These are phyloP conservation scores for Mortierella sp. DNA, from an alignment of 371 early-diverging fungal genomes.

Conservation along the genomic window DNA sequence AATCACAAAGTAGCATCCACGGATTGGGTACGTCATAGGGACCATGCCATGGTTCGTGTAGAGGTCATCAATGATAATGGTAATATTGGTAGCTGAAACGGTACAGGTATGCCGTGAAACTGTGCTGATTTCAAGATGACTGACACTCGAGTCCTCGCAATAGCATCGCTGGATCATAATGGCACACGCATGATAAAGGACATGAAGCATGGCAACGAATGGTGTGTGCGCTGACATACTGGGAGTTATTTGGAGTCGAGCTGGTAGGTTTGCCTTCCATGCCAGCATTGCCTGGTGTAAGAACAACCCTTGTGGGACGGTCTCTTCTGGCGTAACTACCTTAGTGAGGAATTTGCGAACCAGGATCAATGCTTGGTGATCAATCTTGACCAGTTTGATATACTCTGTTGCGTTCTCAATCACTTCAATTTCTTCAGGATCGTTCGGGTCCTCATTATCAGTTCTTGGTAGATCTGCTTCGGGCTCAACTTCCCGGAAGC, in stretches of 20 bases:
- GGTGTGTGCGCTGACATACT: conserved; percentile 52
- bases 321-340: conserved; percentile 53
- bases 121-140: conserved; percentile 49
- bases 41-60: conserved; percentile 56
- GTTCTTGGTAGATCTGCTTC: conserved; percentile 51
- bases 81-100: conserved; percentile 64
- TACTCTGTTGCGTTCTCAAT: conserved; percentile 52
- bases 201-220: conserved; percentile 61
- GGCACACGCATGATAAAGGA: conserved; percentile 66
- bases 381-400: conserved; percentile 57
- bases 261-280: conserved; percentile 54
- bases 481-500: conserved; percentile 53
- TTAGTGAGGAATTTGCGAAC: conserved; percentile 56
- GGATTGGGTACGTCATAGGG: conserved; percentile 55
- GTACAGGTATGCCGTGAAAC: conserved; percentile 66
- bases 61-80: conserved; percentile 62
- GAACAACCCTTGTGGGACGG: conserved; percentile 51
- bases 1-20: conserved; percentile 59
- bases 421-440: conserved; percentile 43
- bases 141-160: conserved; percentile 50
- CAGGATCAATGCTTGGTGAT: conserved; percentile 53
- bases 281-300: conserved; percentile 48
- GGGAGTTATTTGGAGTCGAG: conserved; percentile 47
- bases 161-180: conserved; percentile 71
- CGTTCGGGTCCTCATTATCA: conserved; percentile 52